Base-by-base conservation (phyloP, 257 asterid genomes). In the Ajuga chamaepitys region DNA sequence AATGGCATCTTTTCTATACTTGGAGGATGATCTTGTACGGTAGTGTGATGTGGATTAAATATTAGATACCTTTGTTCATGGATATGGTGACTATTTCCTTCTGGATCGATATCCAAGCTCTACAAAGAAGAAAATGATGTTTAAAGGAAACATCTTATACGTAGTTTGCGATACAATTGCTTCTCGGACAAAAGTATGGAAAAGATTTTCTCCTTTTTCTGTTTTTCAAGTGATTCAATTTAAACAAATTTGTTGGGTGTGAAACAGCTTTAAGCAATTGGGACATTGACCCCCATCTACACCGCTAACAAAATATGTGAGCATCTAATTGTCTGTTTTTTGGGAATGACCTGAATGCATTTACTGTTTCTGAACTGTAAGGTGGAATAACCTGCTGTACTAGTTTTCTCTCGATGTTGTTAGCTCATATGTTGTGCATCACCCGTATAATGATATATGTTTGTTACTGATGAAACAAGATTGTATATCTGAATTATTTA, bases 301-400 rank as follows among this genome's bases (percentile, higher is more conserved):
- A 47, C 11, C 48, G 7, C 7, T 28, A n/a, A 1, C 4, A 25
- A 26, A 48, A 65, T 16, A 13, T 58, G 42, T 40, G 24, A 25
- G 17, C 34, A 22, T 37, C 20, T 61, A 52, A 32, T 24, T 57
- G 55, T 30, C 40, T 50, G 47, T 26, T 46, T 26, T 65, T 9
- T 38, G 17, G 38, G 21, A 55, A 46, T 48, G 45, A 24, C 44
- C 40, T 46, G 63, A 45, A 28, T 47, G 62, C 41, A 46, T 47
- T 55, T 74, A 16, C 18, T 17, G 44, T 74, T 46, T 32, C 64
- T 67, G 62, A 67, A 44, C 59, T 71, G 42, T 3, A 56, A 1
- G 42, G 47, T 46, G 14, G 25, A 62, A 57, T 41, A 32, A 25
- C 16, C 34, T 20, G 14, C 58, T 22, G 22, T 50, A n/a, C 32